Base-by-base conservation (phyloP, 768 basidiomycete genomes). In the Tulasnella sp. region DNA sequence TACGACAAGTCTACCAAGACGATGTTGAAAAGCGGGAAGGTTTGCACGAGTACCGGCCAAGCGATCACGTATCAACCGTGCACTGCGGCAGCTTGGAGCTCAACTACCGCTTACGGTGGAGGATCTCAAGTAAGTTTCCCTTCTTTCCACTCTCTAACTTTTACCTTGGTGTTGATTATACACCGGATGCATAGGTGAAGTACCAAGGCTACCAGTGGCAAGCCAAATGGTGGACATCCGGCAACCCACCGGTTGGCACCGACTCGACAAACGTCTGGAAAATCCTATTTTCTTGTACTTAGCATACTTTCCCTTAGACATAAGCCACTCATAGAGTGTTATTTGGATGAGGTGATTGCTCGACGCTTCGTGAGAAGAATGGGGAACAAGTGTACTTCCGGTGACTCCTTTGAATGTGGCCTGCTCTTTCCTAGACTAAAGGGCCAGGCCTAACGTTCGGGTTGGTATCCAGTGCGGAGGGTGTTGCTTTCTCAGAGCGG, bases 201-300 rank as follows among this genome's bases (percentile, higher is more conserved):
- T 69, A 79, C 40, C 23, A 39, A 42, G 48, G 79, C 39, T 79
- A 80, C 69, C 71, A 80, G 39, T 80, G 79, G 75, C 23, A 39
- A 20, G 78, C 78, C 9, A 79, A 75, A 57, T 79, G 57, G 37
- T 81, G 37, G 40, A 77, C 79, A 6, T 74, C 70, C 10, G 61
- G 3, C 2, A 70, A 16, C 61, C 32, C 78, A 18, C 80, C 79
- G 5, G 69, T 35, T 16, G 73, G 74, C 37, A 73, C 40, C 48
- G 77, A 72, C 29, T 70, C 75, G 29, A 79, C 42, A 29, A 77
- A 77, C 3, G 77, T 70, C 42, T 80, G 79, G 80, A 61, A 57
- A 15, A 76, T 79, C 23, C 23, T 80, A 32, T 73, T 35, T 26
- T 73, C 79, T 15, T 80, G 74, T 69, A 29, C 61, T 29, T 67